Conservation (phyloP, 2,329 filamentous ascomycete genomes). For the Pyrenophora seminiperda region DNA sequence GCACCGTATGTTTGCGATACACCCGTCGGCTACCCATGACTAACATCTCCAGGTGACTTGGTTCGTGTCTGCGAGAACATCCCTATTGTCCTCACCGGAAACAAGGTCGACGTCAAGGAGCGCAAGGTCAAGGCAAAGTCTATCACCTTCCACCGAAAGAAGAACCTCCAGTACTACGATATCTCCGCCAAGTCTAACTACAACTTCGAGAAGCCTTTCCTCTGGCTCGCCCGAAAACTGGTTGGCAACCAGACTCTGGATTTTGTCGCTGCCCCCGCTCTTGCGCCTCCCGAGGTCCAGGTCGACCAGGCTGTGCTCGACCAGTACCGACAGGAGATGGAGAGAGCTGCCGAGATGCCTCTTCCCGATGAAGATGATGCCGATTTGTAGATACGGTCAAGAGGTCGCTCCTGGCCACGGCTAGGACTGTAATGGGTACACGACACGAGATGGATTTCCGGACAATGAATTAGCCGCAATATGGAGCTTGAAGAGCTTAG, state of each 20-base stretch:
- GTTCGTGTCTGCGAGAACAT: slow-evolving; percentile 99
- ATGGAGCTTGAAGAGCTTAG: slow-evolving; percentile 28
- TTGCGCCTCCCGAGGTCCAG: slow-evolving; percentile 89
- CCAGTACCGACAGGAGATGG: slow-evolving; percentile 89
- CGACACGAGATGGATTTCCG: slow-evolving; percentile 36
- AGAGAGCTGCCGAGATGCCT: slow-evolving; percentile 76
- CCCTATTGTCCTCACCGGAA: slow-evolving; percentile 95
- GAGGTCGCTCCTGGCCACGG: slow-evolving; percentile 24
- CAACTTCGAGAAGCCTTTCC: slow-evolving; percentile 99
- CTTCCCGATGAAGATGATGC: slow-evolving; percentile 95
- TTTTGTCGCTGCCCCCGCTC: slow-evolving; percentile 92
- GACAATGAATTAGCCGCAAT: slow-evolving; percentile 24
- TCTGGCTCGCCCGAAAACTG: slow-evolving; percentile 98
- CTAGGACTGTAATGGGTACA: slow-evolving; percentile 36
- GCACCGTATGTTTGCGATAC: slow-evolving; percentile 77
- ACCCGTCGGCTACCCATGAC: neutral
- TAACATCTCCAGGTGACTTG: slow-evolving; percentile 73
- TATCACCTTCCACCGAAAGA: slow-evolving; percentile 99
- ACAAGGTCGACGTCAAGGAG: slow-evolving; percentile 99
- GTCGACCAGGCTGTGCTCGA: slow-evolving; percentile 83
- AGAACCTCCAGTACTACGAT: slow-evolving; percentile 99
- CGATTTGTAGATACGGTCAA: slow-evolving; percentile 55
- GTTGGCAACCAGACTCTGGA: slow-evolving; percentile 91
- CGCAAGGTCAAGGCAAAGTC: slow-evolving; percentile 99
- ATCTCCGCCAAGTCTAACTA: slow-evolving; percentile 99